Evolutionary conservation across 148 eudicot genomes (phyloP).

Genomic region (Linanthus parryae): DNA sequence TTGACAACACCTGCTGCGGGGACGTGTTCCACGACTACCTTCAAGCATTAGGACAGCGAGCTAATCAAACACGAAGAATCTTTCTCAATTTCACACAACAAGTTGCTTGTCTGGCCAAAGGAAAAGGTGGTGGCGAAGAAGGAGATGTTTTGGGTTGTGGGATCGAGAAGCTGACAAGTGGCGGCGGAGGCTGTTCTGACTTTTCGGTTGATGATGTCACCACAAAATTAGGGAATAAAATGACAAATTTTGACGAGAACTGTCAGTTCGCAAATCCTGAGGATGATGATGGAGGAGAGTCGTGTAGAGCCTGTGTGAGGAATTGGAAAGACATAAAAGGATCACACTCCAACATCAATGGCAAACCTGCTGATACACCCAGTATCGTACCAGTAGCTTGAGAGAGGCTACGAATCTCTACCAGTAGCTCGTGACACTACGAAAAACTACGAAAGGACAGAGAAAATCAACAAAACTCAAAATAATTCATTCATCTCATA

Average conservation of each 20-base stretch:
- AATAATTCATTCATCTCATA: no score
- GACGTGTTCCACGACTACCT: not conserved
- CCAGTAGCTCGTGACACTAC: no score
- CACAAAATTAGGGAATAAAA: not conserved
- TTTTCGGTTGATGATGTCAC: slow-evolving; percentile 18
- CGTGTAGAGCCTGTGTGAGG: not conserved
- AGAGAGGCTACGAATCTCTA: no score
- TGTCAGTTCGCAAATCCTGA: slow-evolving; percentile 6
- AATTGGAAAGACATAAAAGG: slow-evolving; percentile 20
- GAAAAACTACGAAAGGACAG: no score
- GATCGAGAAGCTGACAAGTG: slow-evolving; percentile 2
- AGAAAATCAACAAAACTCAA: no score
- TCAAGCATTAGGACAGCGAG: not conserved
- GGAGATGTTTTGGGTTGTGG: not conserved
- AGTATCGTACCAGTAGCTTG: no score
- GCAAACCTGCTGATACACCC: not conserved
- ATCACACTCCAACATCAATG: not conserved
- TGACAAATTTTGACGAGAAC: slow-evolving; percentile 3
- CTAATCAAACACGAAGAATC: slow-evolving; percentile 6
- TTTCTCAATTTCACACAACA: slow-evolving; percentile 6
- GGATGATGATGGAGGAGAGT: not conserved
- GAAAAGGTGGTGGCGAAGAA: not conserved
- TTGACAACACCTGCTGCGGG: slow-evolving; percentile 1
- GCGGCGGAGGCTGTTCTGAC: slow-evolving; percentile 18
- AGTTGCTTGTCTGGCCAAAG: not conserved